These are phyloP conservation scores for Penicillium thymicola DNA, from an alignment of 2,329 filamentous ascomycete species.

Conservation along the genomic window DNA sequence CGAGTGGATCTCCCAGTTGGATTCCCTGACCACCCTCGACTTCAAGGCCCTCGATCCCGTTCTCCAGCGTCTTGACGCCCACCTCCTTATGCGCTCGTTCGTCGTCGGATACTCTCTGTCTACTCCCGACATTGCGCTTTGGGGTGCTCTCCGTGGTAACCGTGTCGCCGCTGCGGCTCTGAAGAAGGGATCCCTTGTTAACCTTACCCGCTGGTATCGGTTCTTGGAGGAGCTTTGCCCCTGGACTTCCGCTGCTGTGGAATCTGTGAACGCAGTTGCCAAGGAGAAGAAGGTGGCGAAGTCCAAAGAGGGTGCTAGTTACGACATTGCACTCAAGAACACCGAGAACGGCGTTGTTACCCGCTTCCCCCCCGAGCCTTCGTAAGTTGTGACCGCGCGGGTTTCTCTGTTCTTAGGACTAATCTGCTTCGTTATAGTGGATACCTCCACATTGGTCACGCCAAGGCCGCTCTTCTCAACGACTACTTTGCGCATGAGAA, in stretches of 20 bases:
- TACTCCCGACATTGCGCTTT: conserved; percentile 75
- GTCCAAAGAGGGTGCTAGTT: conserved; percentile 77
- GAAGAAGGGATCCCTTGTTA: conserved; percentile 71
- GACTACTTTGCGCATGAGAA: conserved; percentile 96
- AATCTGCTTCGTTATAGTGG: conserved; percentile 42
- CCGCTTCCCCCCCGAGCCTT: conserved; percentile 90
- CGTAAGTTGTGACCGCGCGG: conserved; percentile 51
- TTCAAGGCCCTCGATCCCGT: conserved; percentile 78
- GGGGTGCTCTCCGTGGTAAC: conserved; percentile 78
- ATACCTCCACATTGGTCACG: conserved; percentile 93
- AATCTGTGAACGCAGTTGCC: conserved; percentile 64
- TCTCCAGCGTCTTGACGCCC: conserved; percentile 75
- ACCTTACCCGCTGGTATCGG: conserved; percentile 80
- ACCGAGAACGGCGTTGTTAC: conserved; percentile 87
- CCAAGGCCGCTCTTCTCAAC: conserved; percentile 88
- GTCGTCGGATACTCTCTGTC: conserved; percentile 76
- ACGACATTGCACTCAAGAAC: conserved; percentile 81
- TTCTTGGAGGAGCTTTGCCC: conserved; percentile 80
- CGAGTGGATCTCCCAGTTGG: conserved; percentile 56
- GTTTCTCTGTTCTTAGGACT: background rate
- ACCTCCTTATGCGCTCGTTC: conserved; percentile 82
- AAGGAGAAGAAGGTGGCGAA: conserved; percentile 66
- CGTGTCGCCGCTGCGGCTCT: conserved; percentile 78
- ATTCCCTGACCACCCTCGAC: conserved; percentile 58
- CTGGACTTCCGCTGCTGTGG: conserved; percentile 69